phyloP scores from a whole-genome alignment of 2,329 filamentous ascomycete species.

The Penicillium brevicompactum region DNA sequence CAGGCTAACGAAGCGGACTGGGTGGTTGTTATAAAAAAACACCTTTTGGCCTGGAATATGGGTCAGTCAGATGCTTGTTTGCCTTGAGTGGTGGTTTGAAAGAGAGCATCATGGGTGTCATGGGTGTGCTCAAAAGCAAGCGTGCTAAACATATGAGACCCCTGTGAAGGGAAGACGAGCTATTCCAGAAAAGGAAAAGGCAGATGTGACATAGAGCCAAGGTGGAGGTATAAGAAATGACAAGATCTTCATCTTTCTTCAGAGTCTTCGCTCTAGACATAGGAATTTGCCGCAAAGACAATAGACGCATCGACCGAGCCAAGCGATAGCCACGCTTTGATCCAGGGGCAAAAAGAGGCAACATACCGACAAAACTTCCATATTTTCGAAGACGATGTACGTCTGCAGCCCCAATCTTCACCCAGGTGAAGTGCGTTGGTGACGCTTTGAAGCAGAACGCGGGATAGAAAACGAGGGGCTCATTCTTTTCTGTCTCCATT shows the following conservation, averaged over 20 bases:
- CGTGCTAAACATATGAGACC: background rate
- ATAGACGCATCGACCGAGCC: background rate
- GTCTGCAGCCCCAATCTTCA: constrained; percentile 60
- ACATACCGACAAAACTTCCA: constrained; percentile 54
- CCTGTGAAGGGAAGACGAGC: background rate
- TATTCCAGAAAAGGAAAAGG: no score
- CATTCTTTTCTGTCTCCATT: constrained; percentile 28
- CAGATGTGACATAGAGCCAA: no score
- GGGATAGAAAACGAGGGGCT: constrained; percentile 53
- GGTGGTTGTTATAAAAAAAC: constrained; percentile 72
- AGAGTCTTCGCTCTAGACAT: background rate
- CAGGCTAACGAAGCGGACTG: constrained; percentile 73
- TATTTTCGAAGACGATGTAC: constrained; percentile 55
- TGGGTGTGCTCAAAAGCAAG: background rate
- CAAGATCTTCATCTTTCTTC: background rate
- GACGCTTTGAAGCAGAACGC: constrained; percentile 62
- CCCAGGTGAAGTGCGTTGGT: constrained; percentile 65
- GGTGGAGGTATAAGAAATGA: background rate
- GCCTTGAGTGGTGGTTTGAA: background rate
- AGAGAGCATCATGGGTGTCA: background rate
- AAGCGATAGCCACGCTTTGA: background rate
- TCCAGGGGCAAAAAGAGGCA: background rate
- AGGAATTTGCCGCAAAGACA: background rate
- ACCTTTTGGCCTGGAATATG: constrained; percentile 53
- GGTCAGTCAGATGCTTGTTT: background rate